Base-by-base conservation (phyloP, 352 stramenopile genomes). In the Pythium phragmitis region DNA sequence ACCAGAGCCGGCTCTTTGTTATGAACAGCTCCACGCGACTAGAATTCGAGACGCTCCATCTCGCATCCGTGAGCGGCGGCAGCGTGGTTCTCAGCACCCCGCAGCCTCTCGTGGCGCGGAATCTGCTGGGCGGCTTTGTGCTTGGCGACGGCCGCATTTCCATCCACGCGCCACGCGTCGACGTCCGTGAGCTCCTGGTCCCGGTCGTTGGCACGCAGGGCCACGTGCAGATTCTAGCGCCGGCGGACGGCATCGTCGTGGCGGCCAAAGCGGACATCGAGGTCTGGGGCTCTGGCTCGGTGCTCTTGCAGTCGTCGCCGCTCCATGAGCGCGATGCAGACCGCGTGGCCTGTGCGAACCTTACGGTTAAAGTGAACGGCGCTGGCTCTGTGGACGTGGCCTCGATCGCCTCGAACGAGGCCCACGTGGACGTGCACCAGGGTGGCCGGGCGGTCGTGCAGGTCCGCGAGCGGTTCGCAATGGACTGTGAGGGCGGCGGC, bases 361-460 rank as follows among this genome's bases (percentile, higher is more conserved):
- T 61, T 6, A 43, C 23, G 16, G 26, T 62, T 7, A 17, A 53
- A 17, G 23, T 62, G 7, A 26, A 30, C 7, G 43, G 55, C n/a
- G 19, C 13, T 13, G 43, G 43, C 26, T 53, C 26, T 17, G 33
- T 61, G 16, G 55, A 62, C 43, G 45, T 54, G 16, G 55, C 55
- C 16, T 16, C 43, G 17, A 26, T 62, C n/a, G 43, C 42, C 6
- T 16, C 26, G 5, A 26, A 42, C 28, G 28, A 53, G n/a, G n/a
- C 37, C 28, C 16, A 26, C 26, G 43, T 47, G 39, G 14, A 42
- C n/a, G 54, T 14, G 41, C 7, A 19, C 7, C 4, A 47, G 7
- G 41, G 41, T 14, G 41, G 41, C 41, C 41, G 41, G 13, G n/a
- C 49, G 30, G 30, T 30, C 28, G 49, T 36, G 28, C 49, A n/a